Base-by-base conservation (phyloP, 371 early-diverging fungal genomes). In the Mucor mucedo region DNA sequence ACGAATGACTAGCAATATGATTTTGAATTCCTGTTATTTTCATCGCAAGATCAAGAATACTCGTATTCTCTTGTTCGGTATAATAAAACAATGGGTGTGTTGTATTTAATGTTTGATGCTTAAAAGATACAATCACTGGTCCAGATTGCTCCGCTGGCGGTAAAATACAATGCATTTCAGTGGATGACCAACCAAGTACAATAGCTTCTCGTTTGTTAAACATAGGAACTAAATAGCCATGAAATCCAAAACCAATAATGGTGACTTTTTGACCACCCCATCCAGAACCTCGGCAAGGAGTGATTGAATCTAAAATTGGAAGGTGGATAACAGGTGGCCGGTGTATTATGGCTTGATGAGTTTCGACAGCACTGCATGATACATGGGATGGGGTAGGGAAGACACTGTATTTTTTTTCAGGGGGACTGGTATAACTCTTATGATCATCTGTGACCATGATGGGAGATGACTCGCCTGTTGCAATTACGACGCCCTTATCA, bases 391-490 rank as follows among this genome's bases (percentile, higher is more conserved):
- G n/a, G 33, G 45, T 57, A 7, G 14, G 29, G 13, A 7, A 7
- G 42, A 32, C 32, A 32, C 72, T 69, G 40, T 69, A 67, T 65
- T 88, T 87, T 21, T 80, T 72, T 35, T 6, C 8, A 8, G 35
- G 35, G 8, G 35, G 35, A 35, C 35, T 35, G 0, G 8, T 6
- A 8, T 35, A 35, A 16, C 86, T 86, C 71, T 96, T 96, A 80
- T 95, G 97, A 71, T 96, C 97, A 64, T 96, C 97, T 2, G 97
- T 96, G 62, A 96, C 93, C 89, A 96, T 87, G 56, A 96, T 91
- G 5, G 94, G 92, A 7, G 95, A 92, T 6, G 95, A 90, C 45
- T 87, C 75, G 35, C 93, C 94, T 4, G 79, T 84, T n/a, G 94
- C 93, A 39, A 95, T 72, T 16, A 87, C 70, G 5, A 67, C 69